Evolutionary conservation across 768 basidiomycete genomes (phyloP).

Genomic region (Postia placenta): DNA sequence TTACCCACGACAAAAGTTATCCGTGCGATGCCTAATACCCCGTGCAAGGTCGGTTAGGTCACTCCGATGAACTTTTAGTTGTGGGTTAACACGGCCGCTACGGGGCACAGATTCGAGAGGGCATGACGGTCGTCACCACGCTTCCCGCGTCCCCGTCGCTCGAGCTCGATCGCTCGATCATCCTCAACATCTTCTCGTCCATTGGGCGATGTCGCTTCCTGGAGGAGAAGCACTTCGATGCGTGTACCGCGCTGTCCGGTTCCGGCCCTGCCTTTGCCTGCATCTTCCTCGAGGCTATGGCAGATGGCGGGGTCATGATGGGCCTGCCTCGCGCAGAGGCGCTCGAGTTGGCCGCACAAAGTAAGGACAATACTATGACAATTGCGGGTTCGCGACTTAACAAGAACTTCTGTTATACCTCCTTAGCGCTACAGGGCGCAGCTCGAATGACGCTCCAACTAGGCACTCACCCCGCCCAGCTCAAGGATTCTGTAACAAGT

Average conservation of each 20-base stretch:
- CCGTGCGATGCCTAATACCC: conserved; percentile 98
- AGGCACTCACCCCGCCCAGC: conserved; percentile 89
- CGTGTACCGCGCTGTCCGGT: conserved; percentile 93
- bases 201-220: conserved; percentile 95
- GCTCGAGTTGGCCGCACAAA: conserved; percentile 91
- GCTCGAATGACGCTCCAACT: conserved; percentile 91
- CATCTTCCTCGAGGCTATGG: conserved; percentile 96
- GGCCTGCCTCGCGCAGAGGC: conserved; percentile 92
- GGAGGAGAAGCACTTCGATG: conserved; percentile 98
- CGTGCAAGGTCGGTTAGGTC: conserved; percentile 66
- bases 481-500: conserved; percentile 98
- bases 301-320: conserved; percentile 99
- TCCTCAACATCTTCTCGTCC: conserved; percentile 93
- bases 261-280: conserved; percentile 97
- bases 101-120: conserved; percentile 81
- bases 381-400: not conserved
- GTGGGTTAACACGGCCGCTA: not conserved
- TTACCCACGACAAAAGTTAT: conserved; percentile 75
- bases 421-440: conserved; percentile 93
- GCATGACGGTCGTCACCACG: conserved; percentile 92
- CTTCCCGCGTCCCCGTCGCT: conserved; percentile 46
- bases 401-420: not conserved
- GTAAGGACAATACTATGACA: conserved; percentile 38
- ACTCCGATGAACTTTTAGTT: not conserved
- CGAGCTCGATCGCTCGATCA: conserved; percentile 64